Conservation (phyloP, 805 yeast genomes). For the Kodamaea fukazawae region DNA sequence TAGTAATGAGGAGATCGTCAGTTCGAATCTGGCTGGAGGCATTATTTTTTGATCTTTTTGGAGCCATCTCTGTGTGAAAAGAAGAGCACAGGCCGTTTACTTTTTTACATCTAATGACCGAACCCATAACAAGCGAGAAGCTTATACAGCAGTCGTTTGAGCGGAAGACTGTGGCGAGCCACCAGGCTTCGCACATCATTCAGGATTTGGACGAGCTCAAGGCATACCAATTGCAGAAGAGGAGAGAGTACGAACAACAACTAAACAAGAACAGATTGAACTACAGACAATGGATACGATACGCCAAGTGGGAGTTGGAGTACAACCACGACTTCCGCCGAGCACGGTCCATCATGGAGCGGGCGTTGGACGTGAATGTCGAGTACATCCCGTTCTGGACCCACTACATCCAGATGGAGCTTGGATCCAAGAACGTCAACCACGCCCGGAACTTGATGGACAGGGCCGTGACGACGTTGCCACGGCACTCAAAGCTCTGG, state of each 20-base stretch:
- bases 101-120: conserved; percentile 3
- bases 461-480: conserved; percentile 69
- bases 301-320: conserved; percentile 82
- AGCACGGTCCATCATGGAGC: conserved; percentile 83
- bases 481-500: conserved; percentile 85
- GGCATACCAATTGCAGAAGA: conserved; percentile 70
- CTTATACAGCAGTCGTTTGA: conserved; percentile 37
- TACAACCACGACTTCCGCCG: conserved; percentile 70
- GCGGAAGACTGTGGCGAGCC: conserved; percentile 21
- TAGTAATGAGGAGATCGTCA: conserved; percentile 20
- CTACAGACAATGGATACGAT: conserved; percentile 85
- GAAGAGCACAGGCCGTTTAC: neutral
- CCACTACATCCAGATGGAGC: conserved; percentile 75
- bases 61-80: neutral
- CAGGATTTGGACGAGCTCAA: conserved; percentile 76
- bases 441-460: conserved; percentile 87
- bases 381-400: conserved; percentile 83
- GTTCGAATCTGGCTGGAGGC: conserved; percentile 21
- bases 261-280: conserved; percentile 79
- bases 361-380: conserved; percentile 76
- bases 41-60: conserved; percentile 9
- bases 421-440: conserved; percentile 67
- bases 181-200: conserved; percentile 34
- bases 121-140: conserved; percentile 33
- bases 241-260: conserved; percentile 85